Evolutionary conservation across 352 stramenopile genomes (phyloP), one percentile per base, ranked within the genome.

Genomic region (Phytophthora pisi): DNA sequence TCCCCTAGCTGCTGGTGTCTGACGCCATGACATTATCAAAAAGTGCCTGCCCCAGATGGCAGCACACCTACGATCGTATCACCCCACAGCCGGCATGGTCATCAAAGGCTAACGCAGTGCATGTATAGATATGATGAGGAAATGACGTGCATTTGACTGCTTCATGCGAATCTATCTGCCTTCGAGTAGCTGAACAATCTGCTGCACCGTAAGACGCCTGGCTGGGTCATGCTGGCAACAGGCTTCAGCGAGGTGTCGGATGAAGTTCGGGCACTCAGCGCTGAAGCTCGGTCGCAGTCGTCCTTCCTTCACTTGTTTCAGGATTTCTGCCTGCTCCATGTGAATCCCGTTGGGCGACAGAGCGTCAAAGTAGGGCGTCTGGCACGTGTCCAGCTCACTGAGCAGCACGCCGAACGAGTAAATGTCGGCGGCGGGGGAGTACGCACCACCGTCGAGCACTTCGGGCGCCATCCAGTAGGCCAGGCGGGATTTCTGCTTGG

Each of bases 341-440:
- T n/a, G 53, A 16, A 15, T 34, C 15, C 61, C 66, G n/a, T 43
- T 61, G 4, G 51, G 51, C 7, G 51, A 56, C 36, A 38, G 42
- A 55, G 46, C 61, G 13, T 74, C 61, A 18, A 57, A 64, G 31
- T 71, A 74, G 1, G 67, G 61, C 10, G 9, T 34, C 24, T 64
- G 18, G 5, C 67, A 70, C 1, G 67, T 71, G 30, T 89, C 82
- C 23, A 89, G 38, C 42, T 87, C 77, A 18, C 51, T 30, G 2
- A 88, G 60, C 7, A 90, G 73, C 34, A 81, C 76, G 45, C 82
- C 82, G 24, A 88, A 86, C 30, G 82, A 66, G 63, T 82, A 90
- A 51, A 90, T 80, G 51, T 90, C 82, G 9, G 79, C 64, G 47
- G 85, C 80, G 23, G 84, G 66, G 0, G 77, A 86, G 26, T 73